Base-by-base conservation (phyloP, 495 filamentous ascomycete genomes). In the Venustampulla echinocandica region DNA sequence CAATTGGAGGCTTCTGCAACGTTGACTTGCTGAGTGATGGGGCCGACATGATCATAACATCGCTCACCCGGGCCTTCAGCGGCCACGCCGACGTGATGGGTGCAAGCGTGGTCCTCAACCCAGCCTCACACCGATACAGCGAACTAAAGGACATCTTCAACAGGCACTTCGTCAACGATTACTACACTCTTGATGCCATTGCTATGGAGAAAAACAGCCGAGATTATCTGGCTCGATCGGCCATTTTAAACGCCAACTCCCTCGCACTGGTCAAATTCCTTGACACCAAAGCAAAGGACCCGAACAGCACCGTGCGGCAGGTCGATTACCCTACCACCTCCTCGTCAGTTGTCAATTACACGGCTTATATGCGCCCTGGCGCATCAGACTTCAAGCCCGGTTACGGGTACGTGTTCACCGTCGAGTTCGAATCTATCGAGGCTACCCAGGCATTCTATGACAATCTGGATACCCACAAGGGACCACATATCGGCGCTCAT, bases 81-180 rank as follows among this genome's bases (percentile, higher is more conserved):
- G 74, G 74, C 1, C 68, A 64, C 41, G 68, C 70, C 6, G 67
- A 78, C 46, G 69, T 74, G 27, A 74, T 76, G 63, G 73, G 58
- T 41, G 74, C 66, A 40, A 64, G 63, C 40, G 42, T 66, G 13
- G 55, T 62, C 15, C 55, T 74, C 46, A 65, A 67, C 47, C 69
- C 72, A 1, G 46, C 54, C 30, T 69, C 61, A 0, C 15, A 41
- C 10, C 19, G 18, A 1, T 60, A 68, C 56, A 0, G 44, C 25
- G 30, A 46, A 35, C 47, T 75, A 36, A 55, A 61, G 35, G 10
- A 50, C 3, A 40, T 59, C 0, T 55, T 69, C 43, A 36, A 17
- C 2, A n/a, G 58, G 18, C 14, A 32, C 11, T 69, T 64, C 60
- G 27, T 30, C 48, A 69, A 71, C 53, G 63, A 69, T 30, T 47